These are phyloP conservation scores for Coemansia sp. DNA, from an alignment of 192 early-diverging fungal species.

Conservation along the genomic window DNA sequence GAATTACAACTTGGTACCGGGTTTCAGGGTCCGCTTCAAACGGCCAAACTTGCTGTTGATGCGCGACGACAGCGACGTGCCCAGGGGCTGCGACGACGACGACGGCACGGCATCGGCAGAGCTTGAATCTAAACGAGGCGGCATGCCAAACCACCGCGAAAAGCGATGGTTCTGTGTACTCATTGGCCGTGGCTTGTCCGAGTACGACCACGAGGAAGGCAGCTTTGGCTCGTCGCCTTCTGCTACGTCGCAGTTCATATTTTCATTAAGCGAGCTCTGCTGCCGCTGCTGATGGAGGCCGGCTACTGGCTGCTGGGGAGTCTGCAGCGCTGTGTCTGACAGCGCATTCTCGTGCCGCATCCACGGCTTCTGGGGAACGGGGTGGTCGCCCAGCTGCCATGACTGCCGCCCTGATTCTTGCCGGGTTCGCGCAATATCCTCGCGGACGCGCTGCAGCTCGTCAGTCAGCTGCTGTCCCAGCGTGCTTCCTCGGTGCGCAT, in stretches of 20 bases:
- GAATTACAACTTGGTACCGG: constrained; percentile 1
- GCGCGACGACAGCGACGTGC: constrained; percentile 26
- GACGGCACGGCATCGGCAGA: constrained; percentile 6
- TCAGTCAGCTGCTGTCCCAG: constrained; percentile 53
- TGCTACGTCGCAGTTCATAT: constrained; percentile 1
- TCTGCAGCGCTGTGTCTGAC: constrained; percentile 36
- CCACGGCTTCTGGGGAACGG: constrained; percentile 30
- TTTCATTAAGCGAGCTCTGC: not conserved
- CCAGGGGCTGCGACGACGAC: not conserved
- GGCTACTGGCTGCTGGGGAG: not conserved
- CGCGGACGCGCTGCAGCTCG: constrained; percentile 38
- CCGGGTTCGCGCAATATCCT: constrained; percentile 31
- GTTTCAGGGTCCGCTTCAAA: constrained; percentile 36
- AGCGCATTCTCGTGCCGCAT: constrained; percentile 28
- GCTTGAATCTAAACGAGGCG: not conserved
- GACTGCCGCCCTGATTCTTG: constrained; percentile 33
- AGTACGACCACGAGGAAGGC: constrained; percentile 36
- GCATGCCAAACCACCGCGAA: constrained; percentile 30
- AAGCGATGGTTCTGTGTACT: constrained; percentile 31
- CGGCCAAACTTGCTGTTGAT: constrained; percentile 42
- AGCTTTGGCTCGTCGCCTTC: constrained; percentile 14
- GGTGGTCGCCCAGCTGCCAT: constrained; percentile 35
- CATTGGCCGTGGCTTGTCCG: constrained; percentile 30
- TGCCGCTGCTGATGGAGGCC: not conserved
- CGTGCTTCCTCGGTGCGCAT: constrained; percentile 39